phyloP scores from a whole-genome alignment of 2,329 filamentous ascomycete genomes.

The Dryadomyces quercivorus region DNA sequence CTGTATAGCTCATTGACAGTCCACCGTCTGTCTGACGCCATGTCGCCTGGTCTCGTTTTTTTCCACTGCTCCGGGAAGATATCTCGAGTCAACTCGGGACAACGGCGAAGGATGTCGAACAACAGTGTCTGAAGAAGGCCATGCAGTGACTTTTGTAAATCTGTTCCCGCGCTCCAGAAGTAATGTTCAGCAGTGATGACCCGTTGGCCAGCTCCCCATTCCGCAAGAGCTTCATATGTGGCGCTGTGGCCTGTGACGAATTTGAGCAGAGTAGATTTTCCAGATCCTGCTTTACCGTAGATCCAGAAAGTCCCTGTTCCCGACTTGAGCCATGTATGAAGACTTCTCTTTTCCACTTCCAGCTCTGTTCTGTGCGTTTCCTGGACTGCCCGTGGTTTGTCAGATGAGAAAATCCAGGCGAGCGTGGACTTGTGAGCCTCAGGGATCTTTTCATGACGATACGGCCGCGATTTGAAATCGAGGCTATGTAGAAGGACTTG shows the following conservation, averaged over 20 bases:
- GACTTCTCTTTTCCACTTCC: not conserved
- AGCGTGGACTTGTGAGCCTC: not conserved
- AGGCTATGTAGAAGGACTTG: not conserved
- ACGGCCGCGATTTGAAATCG: not conserved
- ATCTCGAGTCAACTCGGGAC: not conserved
- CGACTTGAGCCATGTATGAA: not conserved
- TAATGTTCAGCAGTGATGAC: not conserved
- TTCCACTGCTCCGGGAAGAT: not conserved
- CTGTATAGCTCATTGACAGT: not conserved
- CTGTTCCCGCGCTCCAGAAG: conserved; percentile 1
- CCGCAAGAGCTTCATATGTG: not conserved
- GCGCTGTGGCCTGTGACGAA: not conserved
- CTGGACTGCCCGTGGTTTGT: no score
- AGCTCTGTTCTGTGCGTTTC: not conserved
- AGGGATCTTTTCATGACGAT: not conserved
- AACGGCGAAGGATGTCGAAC: not conserved
- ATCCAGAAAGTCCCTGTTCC: not conserved
- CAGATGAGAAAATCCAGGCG: not conserved
- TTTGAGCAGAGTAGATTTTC: conserved; percentile 2
- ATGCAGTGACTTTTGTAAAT: not conserved
- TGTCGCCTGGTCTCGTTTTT: not conserved
- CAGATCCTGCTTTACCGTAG: not conserved
- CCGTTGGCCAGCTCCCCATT: not conserved
- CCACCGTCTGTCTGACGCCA: not conserved
- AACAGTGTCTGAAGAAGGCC: not conserved